Conservation (phyloP, 495 filamentous ascomycete species). For the Staphylotrichum tortipilum region DNA sequence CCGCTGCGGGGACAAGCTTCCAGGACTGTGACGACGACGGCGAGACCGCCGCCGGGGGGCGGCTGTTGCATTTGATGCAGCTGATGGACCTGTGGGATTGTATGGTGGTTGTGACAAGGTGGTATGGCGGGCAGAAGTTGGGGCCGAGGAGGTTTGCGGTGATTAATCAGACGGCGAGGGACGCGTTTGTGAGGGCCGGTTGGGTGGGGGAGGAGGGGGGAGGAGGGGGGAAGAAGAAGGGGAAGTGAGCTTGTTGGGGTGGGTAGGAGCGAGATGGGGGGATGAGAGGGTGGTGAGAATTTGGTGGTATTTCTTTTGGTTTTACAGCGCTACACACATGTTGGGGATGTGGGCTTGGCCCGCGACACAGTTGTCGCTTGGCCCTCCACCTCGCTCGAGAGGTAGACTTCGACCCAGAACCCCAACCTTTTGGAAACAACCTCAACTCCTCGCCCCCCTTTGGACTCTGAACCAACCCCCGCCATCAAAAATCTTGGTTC, state of each 20-base stretch:
- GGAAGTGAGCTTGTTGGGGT: constrained; percentile 12
- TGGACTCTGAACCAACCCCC: neutral
- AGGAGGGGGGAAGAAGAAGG: constrained; percentile 46
- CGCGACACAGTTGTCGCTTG: neutral
- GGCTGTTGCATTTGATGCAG: constrained; percentile 83
- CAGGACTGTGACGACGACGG: constrained; percentile 96
- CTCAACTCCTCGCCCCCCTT: neutral
- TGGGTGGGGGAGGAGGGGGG: constrained; percentile 44
- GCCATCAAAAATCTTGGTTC: neutral
- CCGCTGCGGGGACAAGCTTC: constrained; percentile 48
- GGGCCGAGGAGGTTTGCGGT: constrained; percentile 83
- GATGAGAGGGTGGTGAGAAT: too few relatives aligned
- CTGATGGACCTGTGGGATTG: constrained; percentile 89
- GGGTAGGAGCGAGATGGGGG: constrained; percentile 10
- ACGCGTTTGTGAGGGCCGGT: constrained; percentile 74
- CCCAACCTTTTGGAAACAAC: neutral
- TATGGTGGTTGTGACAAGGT: constrained; percentile 87
- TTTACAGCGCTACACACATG: neutral
- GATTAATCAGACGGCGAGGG: constrained; percentile 77
- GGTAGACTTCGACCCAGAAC: neutral
- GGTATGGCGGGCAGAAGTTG: constrained; percentile 86
- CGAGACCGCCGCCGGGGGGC: constrained; percentile 84
- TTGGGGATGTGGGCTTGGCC: neutral
- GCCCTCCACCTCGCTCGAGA: neutral
- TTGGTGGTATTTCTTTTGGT: neutral